Evolutionary conservation across 805 yeast genomes (phyloP).

Genomic region (Candida sithepensis): DNA sequence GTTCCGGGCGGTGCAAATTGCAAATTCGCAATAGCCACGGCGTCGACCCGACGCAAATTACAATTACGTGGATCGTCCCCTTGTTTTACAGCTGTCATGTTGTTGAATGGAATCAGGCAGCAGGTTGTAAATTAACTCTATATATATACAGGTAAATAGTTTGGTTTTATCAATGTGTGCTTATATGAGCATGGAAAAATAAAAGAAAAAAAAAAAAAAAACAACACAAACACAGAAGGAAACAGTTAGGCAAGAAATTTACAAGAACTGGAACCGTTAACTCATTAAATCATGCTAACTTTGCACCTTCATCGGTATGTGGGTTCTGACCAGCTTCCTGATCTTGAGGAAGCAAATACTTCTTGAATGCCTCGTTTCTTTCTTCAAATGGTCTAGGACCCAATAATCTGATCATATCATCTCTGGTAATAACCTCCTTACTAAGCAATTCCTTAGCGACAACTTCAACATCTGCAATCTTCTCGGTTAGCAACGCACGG

Average conservation of each 20-base stretch:
- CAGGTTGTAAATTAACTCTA: neutral
- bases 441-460: conserved; percentile 84
- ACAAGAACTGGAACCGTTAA: too few species aligned
- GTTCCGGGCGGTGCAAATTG: neutral
- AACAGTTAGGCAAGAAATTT: neutral
- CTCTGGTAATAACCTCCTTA: conserved; percentile 90
- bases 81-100: too few species aligned
- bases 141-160: neutral
- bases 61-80: too few species aligned
- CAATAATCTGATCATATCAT: conserved; percentile 83
- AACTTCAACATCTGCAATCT: conserved; percentile 68
- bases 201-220: neutral
- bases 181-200: neutral
- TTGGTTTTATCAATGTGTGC: neutral
- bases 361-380: conserved; percentile 85
- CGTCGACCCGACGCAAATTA: too few species aligned
- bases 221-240: neutral
- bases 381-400: conserved; percentile 94
- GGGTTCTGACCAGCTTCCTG: conserved; percentile 17
- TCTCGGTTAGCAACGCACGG: conserved; percentile 60
- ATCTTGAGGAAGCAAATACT: conserved; percentile 39
- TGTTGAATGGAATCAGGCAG: neutral
- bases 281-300: conserved; percentile 8
- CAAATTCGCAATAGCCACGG: too few species aligned
- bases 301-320: conserved; percentile 20